Base-by-base conservation (phyloP, 345 rosid species). In the Toxicodendron radicans region DNA sequence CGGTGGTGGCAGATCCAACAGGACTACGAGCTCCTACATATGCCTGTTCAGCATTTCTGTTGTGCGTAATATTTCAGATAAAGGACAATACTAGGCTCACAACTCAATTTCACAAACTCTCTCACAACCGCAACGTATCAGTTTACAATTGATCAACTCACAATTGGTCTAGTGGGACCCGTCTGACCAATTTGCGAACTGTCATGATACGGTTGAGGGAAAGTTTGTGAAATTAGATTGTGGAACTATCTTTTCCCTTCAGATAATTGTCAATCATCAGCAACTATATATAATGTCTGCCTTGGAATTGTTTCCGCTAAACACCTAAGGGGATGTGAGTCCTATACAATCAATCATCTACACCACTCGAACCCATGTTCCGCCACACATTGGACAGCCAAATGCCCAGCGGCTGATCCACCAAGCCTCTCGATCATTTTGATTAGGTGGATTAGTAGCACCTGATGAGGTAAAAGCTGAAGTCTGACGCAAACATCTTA, bases 381-480 rank as follows among this genome's bases (percentile, higher is more conserved):
- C 99, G 49, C 98, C 97, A 10, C 99, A 95, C 93, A 93, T 93
- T 13, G 99, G 99, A 79, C 99, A 95, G 58, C 98, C 93, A 51
- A 86, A 87, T 35, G 90, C 95, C 99, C 99, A 95, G 5, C 95
- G 94, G 85, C 99, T 93, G 64, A 93, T 91, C 97, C 97, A 95
- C 97, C 91, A 93, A 10, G 78, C 81, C 79, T 92, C 97, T 27
- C 92, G 83, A 38, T 92, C 97, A 46, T 81, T 93, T 52, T 80
- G 89, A 78, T 82, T 85, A 23, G 88, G 69, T 65, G 83, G 84
- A 70, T 80, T 83, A 51, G 86, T 62, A 2, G 90, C 71, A 75
- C 90, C 86, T 0, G 94, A 84, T 21, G 94, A 88, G 49, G 91
- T 79, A 85, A 93, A 92, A 66, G 99, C 97, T 66, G 93, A 90